A percentile compares a stretch with the other conserved stretches of the same genome.
phyloP scores from a whole-genome alignment of 345 rosid species.

The Eucalyptus decipiens region DNA sequence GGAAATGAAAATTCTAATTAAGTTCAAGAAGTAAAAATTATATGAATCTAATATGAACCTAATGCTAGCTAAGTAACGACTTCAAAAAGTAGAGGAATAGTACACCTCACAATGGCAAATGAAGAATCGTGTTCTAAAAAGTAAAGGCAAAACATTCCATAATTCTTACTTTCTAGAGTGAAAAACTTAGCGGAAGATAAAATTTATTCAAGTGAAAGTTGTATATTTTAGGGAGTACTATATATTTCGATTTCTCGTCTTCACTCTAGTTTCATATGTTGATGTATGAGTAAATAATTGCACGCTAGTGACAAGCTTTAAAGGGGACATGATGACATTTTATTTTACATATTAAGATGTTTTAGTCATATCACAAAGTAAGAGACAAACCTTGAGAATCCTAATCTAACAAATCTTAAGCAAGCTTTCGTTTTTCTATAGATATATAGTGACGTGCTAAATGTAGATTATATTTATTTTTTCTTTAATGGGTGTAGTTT shows the following conservation, averaged over 20 bases:
- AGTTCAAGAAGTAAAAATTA: background rate
- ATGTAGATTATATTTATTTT: background rate
- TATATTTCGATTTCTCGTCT: background rate
- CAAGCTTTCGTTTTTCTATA: background rate
- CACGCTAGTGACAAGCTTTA: accelerated
- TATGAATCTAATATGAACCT: background rate
- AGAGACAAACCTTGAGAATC: background rate
- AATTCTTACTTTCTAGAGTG: background rate
- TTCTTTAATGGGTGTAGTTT: too few relatives aligned
- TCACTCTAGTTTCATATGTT: background rate
- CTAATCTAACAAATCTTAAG: background rate
- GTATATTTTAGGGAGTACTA: background rate
- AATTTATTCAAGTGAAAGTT: background rate
- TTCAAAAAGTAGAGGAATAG: background rate
- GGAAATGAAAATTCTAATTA: background rate
- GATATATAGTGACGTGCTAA: too few relatives aligned
- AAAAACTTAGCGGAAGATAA: background rate
- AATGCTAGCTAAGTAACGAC: background rate
- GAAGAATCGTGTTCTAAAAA: background rate
- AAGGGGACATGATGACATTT: too few relatives aligned
- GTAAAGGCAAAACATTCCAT: background rate
- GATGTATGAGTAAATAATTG: background rate
- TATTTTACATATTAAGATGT: too few relatives aligned
- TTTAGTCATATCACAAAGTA: too few relatives aligned
- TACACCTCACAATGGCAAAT: background rate